Base-by-base conservation (phyloP, 2,329 filamentous ascomycete genomes). In the Aphanocladium album region DNA sequence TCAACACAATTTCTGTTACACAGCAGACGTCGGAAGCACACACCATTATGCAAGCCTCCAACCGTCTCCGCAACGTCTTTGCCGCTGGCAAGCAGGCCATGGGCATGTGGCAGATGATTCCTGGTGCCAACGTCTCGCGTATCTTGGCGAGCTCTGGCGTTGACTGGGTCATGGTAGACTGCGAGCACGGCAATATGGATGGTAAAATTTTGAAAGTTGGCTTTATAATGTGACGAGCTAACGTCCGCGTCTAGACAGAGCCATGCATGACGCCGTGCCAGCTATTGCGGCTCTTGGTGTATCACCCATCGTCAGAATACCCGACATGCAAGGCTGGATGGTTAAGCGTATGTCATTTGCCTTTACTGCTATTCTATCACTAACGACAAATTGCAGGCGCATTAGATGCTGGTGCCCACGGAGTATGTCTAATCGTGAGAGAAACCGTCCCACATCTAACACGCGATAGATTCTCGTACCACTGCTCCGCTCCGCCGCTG, bases 131-230 rank as follows among this genome's bases (percentile, higher is more conserved):
- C 63, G 73, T 87, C 14, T 84, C 84, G 5, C 78, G 85, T 57
- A 72, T 80, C 19, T 74, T 90, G 52, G 86, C 88, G 1, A 76
- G 84, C 59, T 73, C 81, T 1, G 87, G 85, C 1, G 79, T 87
- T 1, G 87, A 89, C 68, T 89, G 87, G 80, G 82, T 90, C 11
- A 76, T 88, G 70, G 82, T 83, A 55, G 81, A 82, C 63, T 80
- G 79, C 60, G 81, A 81, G 66, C 81, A 83, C 65, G 81, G 81
- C 9, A 80, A 79, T 63, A 73, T 83, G 61, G 78, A 79, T 41
- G 80, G 76, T 77, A 66, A 19, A 46, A 12, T 7, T 19, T 4
- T 5, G 16, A 3, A 17, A 4, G 47, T 14, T 9, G 52, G 19
- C 6, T 19, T 17, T 25, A 27, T 37, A 9, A 45, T 37, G 17